phyloP scores from a whole-genome alignment of 441 rosid species.

The Hura crepitans region DNA sequence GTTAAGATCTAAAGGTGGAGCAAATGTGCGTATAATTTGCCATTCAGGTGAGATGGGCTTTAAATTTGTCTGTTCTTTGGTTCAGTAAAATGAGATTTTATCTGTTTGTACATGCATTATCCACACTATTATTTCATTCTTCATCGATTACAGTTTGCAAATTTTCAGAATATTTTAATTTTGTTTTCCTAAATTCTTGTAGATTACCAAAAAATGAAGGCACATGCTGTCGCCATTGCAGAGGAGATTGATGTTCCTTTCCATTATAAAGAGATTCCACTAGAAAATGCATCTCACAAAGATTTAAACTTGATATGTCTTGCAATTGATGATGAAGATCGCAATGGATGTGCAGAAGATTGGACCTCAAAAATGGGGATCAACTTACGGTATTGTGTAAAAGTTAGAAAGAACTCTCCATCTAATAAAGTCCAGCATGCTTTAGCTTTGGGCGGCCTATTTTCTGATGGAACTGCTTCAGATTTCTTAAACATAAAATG shows the following conservation, averaged over 20 bases:
- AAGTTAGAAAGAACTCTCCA: slow-evolving; percentile 62
- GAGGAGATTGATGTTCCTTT: slow-evolving; percentile 67
- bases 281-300: slow-evolving; percentile 58
- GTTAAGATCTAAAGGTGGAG: slow-evolving; percentile 73
- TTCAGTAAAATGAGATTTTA: background rate
- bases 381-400: slow-evolving; percentile 73
- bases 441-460: slow-evolving; percentile 64
- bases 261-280: slow-evolving; percentile 53
- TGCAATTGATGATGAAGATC: slow-evolving; percentile 71
- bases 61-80: background rate
- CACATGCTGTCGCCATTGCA: slow-evolving; percentile 68
- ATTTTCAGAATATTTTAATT: background rate
- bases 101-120: background rate
- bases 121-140: background rate
- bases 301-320: slow-evolving; percentile 75
- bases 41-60: slow-evolving; percentile 71
- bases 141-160: background rate
- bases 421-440: slow-evolving; percentile 73
- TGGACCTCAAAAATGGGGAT: slow-evolving; percentile 89
- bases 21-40: slow-evolving; percentile 70
- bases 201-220: slow-evolving; percentile 94
- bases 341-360: slow-evolving; percentile 54
- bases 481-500: slow-evolving; percentile 56
- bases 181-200: slow-evolving; percentile 28
- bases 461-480: slow-evolving; percentile 42